Conservation (phyloP, 495 filamentous ascomycete genomes). For the Aspergillus cristatus region DNA sequence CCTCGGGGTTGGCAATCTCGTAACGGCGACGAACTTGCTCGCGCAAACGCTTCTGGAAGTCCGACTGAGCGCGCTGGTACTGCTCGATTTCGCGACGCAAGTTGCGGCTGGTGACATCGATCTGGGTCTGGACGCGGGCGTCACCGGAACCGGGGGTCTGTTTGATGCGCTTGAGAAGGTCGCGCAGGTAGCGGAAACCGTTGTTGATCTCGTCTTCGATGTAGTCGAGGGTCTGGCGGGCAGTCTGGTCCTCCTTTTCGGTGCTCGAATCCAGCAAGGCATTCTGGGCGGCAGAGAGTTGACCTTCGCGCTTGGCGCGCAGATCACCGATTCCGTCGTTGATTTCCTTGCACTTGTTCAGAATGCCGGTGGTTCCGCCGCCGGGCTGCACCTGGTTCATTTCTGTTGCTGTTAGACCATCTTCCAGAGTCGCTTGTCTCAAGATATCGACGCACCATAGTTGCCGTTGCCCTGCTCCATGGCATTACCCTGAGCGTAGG, state of each 20-base stretch:
- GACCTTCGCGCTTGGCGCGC: constrained; percentile 27
- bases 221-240: constrained; percentile 44
- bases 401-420: constrained; percentile 43
- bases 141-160: constrained; percentile 62
- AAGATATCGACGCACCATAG: constrained; percentile 25
- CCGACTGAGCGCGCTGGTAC: constrained; percentile 68
- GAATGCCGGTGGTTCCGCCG: constrained; percentile 59
- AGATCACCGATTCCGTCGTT: constrained; percentile 55
- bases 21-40: constrained; percentile 83
- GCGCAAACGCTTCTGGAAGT: constrained; percentile 66
- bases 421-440: constrained; percentile 1
- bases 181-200: constrained; percentile 63
- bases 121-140: constrained; percentile 62
- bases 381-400: constrained; percentile 48
- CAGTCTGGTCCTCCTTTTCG: constrained; percentile 33
- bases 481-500: constrained; percentile 26
- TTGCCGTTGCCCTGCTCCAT: constrained; percentile 28
- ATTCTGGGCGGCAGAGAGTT: constrained; percentile 32
- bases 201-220: constrained; percentile 76
- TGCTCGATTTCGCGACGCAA: constrained; percentile 67
- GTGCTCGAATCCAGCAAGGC: constrained; percentile 35
- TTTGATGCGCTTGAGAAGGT: constrained; percentile 71
- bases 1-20: constrained; percentile 79
- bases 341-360: constrained; percentile 76
- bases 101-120: constrained; percentile 67